Evolutionary conservation across 2,329 filamentous ascomycete genomes (phyloP).

Genomic region (Penicillium sp.): DNA sequence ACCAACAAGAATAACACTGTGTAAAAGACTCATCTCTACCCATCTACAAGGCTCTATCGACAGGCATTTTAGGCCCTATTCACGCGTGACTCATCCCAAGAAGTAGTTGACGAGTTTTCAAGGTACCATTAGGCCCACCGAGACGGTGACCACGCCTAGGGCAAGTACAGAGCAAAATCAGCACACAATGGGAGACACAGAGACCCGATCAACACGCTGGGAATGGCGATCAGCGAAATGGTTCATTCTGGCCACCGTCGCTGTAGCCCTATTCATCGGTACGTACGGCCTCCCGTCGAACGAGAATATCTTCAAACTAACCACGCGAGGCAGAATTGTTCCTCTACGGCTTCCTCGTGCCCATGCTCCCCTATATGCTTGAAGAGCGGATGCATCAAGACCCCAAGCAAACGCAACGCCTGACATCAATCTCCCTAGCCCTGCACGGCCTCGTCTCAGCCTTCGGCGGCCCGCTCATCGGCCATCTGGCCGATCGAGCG

Average conservation of each 20-base stretch:
- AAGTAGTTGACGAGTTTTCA: not conserved
- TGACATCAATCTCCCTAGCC: conserved; percentile 31
- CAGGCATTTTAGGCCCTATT: not conserved
- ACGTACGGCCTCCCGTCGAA: not conserved
- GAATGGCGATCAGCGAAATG: conserved; percentile 2
- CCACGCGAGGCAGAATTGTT: conserved; percentile 32
- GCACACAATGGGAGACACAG: not conserved
- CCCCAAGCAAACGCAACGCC: conserved; percentile 29
- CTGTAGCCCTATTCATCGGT: conserved; percentile 3
- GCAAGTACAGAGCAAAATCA: not conserved
- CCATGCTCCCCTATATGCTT: conserved; percentile 40
- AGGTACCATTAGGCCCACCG: not conserved
- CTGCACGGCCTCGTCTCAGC: conserved; percentile 33
- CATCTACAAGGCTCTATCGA: not conserved
- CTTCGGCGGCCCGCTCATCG: conserved; percentile 31
- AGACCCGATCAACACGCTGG: not conserved
- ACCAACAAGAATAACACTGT: not conserved
- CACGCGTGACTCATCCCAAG: not conserved
- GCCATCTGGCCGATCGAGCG: conserved; percentile 35
- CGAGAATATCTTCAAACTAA: not conserved
- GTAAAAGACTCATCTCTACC: too few species aligned
- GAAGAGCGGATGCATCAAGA: conserved; percentile 32
- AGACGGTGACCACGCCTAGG: not conserved
- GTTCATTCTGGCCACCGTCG: conserved; percentile 7
- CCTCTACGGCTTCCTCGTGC: conserved; percentile 40